phyloP scores from a whole-genome alignment of 148 eudicot species.

The Amaranthus palmeri region DNA sequence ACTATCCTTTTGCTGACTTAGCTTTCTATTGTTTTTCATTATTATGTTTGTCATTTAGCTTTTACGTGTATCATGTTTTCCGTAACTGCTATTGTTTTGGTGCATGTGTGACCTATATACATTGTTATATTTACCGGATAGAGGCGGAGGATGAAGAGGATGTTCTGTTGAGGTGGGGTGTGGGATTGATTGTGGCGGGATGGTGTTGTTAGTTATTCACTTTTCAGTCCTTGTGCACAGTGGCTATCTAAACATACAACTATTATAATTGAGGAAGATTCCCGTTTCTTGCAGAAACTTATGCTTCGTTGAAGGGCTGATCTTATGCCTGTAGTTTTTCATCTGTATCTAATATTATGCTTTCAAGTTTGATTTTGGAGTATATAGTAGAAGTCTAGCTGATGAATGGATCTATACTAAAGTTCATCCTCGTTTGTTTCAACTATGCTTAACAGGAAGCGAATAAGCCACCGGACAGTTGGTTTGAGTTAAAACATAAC shows the following conservation, averaged over 20 bases:
- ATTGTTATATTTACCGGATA: not conserved
- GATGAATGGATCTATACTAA: conserved; percentile 6
- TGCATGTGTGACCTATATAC: not conserved
- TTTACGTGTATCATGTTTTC: not conserved
- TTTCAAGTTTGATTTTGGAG: not conserved
- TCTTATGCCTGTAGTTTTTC: not conserved
- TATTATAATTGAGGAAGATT: not conserved
- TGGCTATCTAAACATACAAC: not conserved
- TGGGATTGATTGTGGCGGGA: not conserved
- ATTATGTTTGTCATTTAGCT: not conserved
- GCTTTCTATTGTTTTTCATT: conserved; percentile 6
- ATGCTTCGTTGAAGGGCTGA: not conserved
- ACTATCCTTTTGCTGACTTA: not conserved
- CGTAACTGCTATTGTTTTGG: too few species aligned
- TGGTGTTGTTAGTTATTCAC: not conserved
- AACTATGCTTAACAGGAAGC: conserved; percentile 60
- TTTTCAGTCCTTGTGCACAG: not conserved
- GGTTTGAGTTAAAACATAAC: conserved; percentile 92
- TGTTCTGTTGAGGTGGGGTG: not conserved
- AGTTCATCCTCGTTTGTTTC: not conserved
- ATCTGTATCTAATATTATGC: not conserved
- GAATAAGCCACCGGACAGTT: conserved; percentile 86
- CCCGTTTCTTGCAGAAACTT: not conserved
- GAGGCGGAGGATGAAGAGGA: not conserved
- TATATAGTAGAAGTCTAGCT: conserved; percentile 1